phyloP scores from a whole-genome alignment of 75 land plant genomes.

The Selaginella tamariscina region DNA sequence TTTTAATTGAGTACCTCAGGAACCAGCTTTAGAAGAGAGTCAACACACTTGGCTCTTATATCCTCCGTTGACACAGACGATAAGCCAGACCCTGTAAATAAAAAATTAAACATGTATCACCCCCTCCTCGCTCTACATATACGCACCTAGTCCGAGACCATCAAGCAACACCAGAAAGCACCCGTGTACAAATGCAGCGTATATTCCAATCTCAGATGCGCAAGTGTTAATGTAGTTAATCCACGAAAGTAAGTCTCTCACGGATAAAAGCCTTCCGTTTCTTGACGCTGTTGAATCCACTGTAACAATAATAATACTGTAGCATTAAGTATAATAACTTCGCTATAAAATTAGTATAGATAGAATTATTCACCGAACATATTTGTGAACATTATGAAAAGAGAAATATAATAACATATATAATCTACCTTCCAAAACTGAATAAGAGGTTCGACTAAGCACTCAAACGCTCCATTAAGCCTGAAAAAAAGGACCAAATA shows the following conservation, averaged over 20 bases:
- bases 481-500: conserved; percentile 35
- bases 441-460: conserved; percentile 41
- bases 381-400: too few relatives aligned
- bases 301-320: conserved; percentile 24
- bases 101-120: background rate
- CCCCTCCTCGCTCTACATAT: too few relatives aligned
- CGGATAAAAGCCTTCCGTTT: conserved; percentile 55
- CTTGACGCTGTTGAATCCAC: conserved; percentile 71
- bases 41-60: background rate
- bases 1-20: too few relatives aligned
- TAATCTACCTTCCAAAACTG: conserved; percentile 63
- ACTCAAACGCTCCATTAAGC: conserved; percentile 27
- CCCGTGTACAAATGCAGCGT: conserved; percentile 72
- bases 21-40: background rate
- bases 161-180: conserved; percentile 82
- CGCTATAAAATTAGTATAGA: too few relatives aligned
- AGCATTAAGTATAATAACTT: too few relatives aligned
- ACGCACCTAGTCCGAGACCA: conserved; percentile 85
- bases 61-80: background rate
- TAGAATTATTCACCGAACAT: too few relatives aligned
- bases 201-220: conserved; percentile 34
- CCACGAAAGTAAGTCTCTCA: conserved; percentile 92
- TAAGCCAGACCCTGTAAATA: background rate
- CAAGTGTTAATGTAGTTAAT: conserved; percentile 53
- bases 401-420: background rate